Percentiles rank a stretch among this genome's conserved stretches.
Evolutionary conservation across 768 basidiomycete genomes (phyloP).

Genomic region (Lentinula lateritia): DNA sequence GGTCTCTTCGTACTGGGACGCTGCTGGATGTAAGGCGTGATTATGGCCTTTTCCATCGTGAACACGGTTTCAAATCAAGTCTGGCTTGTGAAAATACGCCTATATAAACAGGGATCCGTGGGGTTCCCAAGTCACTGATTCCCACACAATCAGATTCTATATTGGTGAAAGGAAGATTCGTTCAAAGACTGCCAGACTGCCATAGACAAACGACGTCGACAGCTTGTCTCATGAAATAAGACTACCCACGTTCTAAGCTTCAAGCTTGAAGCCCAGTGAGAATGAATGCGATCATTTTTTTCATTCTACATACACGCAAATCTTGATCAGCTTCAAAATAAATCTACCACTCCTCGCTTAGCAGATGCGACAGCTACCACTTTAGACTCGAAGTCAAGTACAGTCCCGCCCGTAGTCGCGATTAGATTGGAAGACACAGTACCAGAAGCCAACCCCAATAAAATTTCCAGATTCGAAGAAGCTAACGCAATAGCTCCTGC

Average conservation of each 20-base stretch:
- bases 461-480: slow-evolving; percentile 35
- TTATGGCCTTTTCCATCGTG: slow-evolving; percentile 1
- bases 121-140: too few species aligned
- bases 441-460: slow-evolving; percentile 29
- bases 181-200: too few species aligned
- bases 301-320: slow-evolving; percentile 12
- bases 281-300: slow-evolving; percentile 31
- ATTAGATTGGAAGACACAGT: slow-evolving; percentile 23
- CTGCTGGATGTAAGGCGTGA: background rate
- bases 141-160: too few species aligned
- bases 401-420: slow-evolving; percentile 28
- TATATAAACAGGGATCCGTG: slow-evolving; percentile 2
- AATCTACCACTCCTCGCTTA: slow-evolving; percentile 14
- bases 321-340: background rate
- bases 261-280: too few species aligned
- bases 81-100: background rate
- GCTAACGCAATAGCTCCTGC: slow-evolving; percentile 32
- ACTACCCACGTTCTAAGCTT: too few species aligned
- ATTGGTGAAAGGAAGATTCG: too few species aligned
- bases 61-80: background rate
- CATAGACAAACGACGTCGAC: too few species aligned
- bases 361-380: slow-evolving; percentile 34
- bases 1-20: slow-evolving; percentile 36
- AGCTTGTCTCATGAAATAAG: too few species aligned
- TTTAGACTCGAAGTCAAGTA: slow-evolving; percentile 37